Conservation (phyloP, 345 rosid species). For the sweet orange (Citrus sinensis) region DVS_A1.0 CM039165.1:31553001-31553500, state of each 20-base stretch:
- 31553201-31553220: not conserved
- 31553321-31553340: not conserved
- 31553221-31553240: not conserved
- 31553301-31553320: not conserved
- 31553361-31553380: not conserved
- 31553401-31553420: not conserved
- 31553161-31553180: slow-evolving; percentile 2
- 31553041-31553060: slow-evolving; percentile 67
- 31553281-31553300: not conserved
- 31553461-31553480: not conserved
- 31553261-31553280: not conserved
- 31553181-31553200: slow-evolving; percentile 1
- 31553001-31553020: not conserved
- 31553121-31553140: slow-evolving; percentile 59
- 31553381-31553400: not conserved
- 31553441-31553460: not conserved
- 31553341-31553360: not conserved
- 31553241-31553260: not conserved
- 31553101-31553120: slow-evolving; percentile 29
- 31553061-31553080: slow-evolving; percentile 86
- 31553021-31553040: slow-evolving; percentile 31
- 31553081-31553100: slow-evolving; percentile 68
- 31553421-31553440: not conserved
- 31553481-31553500: not conserved
- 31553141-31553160: slow-evolving; percentile 10